Evolutionary conservation across 768 basidiomycete species (phyloP).

Genomic region (Stropharia rugosoannulata): DNA sequence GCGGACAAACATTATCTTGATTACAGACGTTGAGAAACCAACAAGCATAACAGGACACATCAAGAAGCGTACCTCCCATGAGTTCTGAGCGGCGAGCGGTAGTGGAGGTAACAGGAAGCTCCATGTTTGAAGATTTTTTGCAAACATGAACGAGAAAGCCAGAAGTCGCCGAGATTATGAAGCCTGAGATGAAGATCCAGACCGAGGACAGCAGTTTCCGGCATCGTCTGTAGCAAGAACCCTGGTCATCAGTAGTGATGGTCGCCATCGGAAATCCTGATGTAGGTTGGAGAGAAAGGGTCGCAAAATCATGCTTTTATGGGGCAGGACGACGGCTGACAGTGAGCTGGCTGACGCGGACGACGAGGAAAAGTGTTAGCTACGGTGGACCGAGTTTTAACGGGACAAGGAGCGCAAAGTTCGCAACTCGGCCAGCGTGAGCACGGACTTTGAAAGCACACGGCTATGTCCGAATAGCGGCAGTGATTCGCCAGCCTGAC

Average conservation of each 20-base stretch:
- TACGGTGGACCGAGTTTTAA: too few species aligned
- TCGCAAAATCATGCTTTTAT: neutral
- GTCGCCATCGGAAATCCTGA: neutral
- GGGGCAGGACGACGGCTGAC: neutral
- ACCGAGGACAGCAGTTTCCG: neutral
- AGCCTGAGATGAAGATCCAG: neutral
- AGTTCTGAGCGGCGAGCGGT: neutral
- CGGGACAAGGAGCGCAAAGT: too few species aligned
- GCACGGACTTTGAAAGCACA: too few species aligned
- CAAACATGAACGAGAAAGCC: neutral
- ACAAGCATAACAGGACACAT: neutral
- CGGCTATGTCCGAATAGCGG: too few species aligned
- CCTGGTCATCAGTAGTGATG: neutral
- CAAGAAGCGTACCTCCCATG: neutral
- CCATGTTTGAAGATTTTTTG: neutral
- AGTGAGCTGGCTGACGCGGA: neutral
- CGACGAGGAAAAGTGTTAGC: too few species aligned
- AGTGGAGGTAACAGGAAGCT: conserved; percentile 1
- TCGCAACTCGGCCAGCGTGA: too few species aligned
- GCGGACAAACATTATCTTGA: neutral
- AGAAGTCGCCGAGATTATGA: neutral
- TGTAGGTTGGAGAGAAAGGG: neutral
- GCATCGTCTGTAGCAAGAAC: neutral
- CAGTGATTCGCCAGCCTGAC: too few species aligned
- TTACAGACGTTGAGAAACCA: neutral